phyloP scores from a whole-genome alignment of 2,329 filamentous ascomycete species.

The Alternaria metachromatica region DNA sequence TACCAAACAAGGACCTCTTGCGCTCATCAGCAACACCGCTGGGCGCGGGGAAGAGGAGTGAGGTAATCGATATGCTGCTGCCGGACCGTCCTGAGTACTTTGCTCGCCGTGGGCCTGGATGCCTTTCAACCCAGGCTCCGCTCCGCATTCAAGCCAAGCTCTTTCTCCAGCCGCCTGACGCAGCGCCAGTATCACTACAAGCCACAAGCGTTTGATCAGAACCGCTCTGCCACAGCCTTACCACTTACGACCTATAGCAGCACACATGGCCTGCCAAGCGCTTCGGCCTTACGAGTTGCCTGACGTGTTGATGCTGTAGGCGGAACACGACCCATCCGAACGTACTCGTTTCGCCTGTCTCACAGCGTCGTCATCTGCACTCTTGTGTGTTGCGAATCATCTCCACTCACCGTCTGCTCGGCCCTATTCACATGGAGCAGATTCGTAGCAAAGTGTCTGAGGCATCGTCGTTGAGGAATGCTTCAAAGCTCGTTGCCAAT shows the following conservation, averaged over 20 bases:
- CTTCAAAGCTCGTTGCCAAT: neutral
- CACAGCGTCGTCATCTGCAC: constrained; percentile 36
- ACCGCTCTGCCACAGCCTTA: constrained; percentile 33
- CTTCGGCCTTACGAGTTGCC: constrained; percentile 28
- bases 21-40: constrained; percentile 11
- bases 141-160: constrained; percentile 20
- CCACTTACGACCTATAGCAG: constrained; percentile 32
- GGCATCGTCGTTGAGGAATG: neutral
- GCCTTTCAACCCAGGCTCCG: constrained; percentile 16
- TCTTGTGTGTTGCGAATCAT: constrained; percentile 28
- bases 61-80: neutral
- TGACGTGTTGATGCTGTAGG: constrained; percentile 40
- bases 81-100: neutral
- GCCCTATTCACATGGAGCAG: neutral
- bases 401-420: constrained; percentile 1
- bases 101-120: constrained; percentile 13
- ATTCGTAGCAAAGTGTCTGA: neutral
- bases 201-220: constrained; percentile 40
- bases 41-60: constrained; percentile 9
- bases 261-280: constrained; percentile 30
- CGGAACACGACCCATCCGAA: constrained; percentile 43
- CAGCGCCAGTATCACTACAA: constrained; percentile 39
- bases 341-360: constrained; percentile 44
- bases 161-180: constrained; percentile 32
- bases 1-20: neutral